A percentile compares a stretch with the other conserved stretches of the same genome.
These are phyloP conservation scores for Coniochaeta prunicola DNA, from an alignment of 2,329 filamentous ascomycete species.

Conservation along the genomic window DNA sequence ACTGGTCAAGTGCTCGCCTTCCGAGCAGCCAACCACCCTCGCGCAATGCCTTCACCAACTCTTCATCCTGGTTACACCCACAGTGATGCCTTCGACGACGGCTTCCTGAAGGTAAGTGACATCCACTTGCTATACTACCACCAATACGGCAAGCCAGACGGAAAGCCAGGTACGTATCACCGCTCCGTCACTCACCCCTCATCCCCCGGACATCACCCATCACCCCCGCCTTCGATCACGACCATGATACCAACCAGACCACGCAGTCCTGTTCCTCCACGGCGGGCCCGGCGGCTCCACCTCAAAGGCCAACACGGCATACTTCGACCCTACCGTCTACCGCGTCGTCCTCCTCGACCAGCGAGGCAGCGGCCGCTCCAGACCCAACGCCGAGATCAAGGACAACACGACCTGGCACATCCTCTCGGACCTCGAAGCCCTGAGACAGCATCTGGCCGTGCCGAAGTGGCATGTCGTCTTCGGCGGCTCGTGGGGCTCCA, in stretches of 20 bases:
- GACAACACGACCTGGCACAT: conserved; percentile 38
- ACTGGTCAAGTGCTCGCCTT: too few species aligned
- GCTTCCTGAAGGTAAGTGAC: conserved; percentile 22
- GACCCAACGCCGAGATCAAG: conserved; percentile 27
- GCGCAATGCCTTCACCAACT: background rate
- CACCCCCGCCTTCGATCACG: background rate
- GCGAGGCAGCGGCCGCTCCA: conserved; percentile 34
- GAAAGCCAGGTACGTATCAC: conserved; percentile 23
- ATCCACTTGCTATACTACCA: conserved; percentile 28
- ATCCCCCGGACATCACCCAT: background rate
- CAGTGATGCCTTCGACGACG: conserved; percentile 22
- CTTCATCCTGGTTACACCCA: conserved; percentile 19
- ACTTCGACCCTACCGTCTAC: conserved; percentile 35
- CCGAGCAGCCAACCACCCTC: too few species aligned
- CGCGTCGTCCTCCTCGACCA: conserved; percentile 39
- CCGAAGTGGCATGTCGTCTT: conserved; percentile 36
- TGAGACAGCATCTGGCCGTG: conserved; percentile 32
- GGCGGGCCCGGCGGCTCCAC: conserved; percentile 30
- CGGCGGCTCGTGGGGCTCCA: conserved; percentile 40
- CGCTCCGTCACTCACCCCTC: background rate
- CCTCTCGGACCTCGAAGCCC: conserved; percentile 34
- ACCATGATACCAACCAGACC: background rate
- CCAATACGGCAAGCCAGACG: conserved; percentile 28
- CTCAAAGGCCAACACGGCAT: conserved; percentile 25
- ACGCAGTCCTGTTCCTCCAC: conserved; percentile 23